Evolutionary conservation across 345 rosid species (phyloP), one percentile per base, ranked within the genome.

Genomic region (Turnera subulata): DNA sequence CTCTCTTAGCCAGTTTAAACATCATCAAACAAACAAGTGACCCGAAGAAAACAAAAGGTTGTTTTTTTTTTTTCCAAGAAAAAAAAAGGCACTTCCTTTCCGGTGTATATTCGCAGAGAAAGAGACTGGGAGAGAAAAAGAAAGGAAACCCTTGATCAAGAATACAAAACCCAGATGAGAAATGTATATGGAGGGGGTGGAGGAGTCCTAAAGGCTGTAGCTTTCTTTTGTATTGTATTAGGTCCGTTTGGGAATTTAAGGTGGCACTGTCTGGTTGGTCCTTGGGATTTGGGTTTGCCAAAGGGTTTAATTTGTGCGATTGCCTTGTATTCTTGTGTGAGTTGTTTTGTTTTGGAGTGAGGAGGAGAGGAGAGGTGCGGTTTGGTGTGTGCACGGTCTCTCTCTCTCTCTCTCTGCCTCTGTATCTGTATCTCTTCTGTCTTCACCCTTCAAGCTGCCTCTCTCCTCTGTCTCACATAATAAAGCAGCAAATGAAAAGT

Each of bases 401-500:
- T 29, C 5, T 4, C 8, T 29, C 4, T 29, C 5, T 29, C 35
- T 29, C 47, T 42, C 58, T n/a, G n/a, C n/a, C n/a, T n/a, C n/a
- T n/a, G n/a, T n/a, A n/a, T n/a, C n/a, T n/a, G n/a, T n/a, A n/a
- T n/a, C n/a, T n/a, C n/a, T n/a, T n/a, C n/a, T n/a, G n/a, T n/a
- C n/a, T n/a, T 56, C 46, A 65, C 48, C 42, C 74, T 61, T 60
- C 50, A 55, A 64, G 66, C 72, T 67, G 35, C 5, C 35, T 29
- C 35, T 3, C 35, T 8, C 8, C 35, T 29, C 35, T 29, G 35
- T 29, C 35, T 29, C 35, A 29, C 35, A 29, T 68, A 61, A n/a
- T 66, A 52, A 76, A 80, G 64, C 75, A 56, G 50, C 66, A 61
- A 65, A 43, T n/a, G n/a, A n/a, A 76, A 66, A 71, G 74, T 24